Conservation (phyloP, 1,139 yeast species). For the Debaryomyces coudertii region DNA sequence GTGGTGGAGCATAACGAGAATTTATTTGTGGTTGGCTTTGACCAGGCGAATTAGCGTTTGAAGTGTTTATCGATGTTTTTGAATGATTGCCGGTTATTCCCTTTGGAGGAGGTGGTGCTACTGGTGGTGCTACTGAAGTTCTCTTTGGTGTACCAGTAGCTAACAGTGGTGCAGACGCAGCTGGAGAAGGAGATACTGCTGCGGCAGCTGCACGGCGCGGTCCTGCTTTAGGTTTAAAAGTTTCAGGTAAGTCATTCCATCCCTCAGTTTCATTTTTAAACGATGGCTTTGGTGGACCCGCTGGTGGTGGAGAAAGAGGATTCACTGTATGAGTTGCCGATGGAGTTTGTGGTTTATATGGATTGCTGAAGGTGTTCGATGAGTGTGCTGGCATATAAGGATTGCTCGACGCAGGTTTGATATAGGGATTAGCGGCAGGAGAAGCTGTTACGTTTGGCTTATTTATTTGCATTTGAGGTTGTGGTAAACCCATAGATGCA, state of each 20-base stretch:
- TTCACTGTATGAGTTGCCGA: constrained; percentile 12
- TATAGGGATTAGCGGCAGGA: constrained; percentile 14
- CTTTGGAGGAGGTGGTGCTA: constrained; percentile 41
- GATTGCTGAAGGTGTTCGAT: constrained; percentile 17
- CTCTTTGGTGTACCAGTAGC: constrained; percentile 21
- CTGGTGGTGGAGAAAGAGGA: constrained; percentile 37
- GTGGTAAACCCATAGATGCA: constrained; percentile 4
- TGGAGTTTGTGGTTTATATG: constrained; percentile 23
- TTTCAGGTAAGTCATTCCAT: constrained; percentile 92
- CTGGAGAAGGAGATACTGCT: constrained; percentile 30
- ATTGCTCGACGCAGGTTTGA: constrained; percentile 21
- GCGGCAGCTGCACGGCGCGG: constrained; percentile 58
- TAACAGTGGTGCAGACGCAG: constrained; percentile 31
- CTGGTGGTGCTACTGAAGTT: constrained; percentile 16
- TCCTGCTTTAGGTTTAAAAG: constrained; percentile 52
- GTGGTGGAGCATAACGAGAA: constrained; percentile 48
- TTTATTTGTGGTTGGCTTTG: constrained; percentile 24
- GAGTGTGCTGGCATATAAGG: constrained; percentile 32
- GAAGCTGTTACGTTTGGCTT: constrained; percentile 14
- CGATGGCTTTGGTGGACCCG: constrained; percentile 32
- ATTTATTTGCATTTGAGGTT: not conserved
- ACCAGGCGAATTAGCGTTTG: constrained; percentile 24
- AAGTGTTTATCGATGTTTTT: constrained; percentile 22
- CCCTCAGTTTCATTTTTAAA: constrained; percentile 73
- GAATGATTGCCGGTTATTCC: constrained; percentile 36